Base-by-base conservation (phyloP, 2,329 filamentous ascomycete species). In the Stachybotrys chartarum region DNA sequence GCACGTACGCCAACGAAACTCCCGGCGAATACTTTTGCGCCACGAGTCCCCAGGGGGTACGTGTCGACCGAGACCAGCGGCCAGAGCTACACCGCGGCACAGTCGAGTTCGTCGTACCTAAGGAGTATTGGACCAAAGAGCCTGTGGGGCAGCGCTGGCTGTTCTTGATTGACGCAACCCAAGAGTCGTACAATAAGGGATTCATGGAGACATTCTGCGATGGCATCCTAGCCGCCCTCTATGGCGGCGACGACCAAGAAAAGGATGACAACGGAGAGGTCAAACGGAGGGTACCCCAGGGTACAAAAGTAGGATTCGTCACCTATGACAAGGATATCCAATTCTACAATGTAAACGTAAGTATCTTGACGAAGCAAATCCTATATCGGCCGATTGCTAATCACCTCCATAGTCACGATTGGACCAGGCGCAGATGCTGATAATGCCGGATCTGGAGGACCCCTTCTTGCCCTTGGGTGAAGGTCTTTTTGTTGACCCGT, bases 71-170 rank as follows among this genome's bases (percentile, higher is more conserved):
- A 51, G 83, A 92, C 67, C 88, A 95, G 68, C 82, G 94, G 53
- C 92, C 93, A 0, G 94, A 99, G 73, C 78, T 99, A 64, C 90
- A 87, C 64, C 83, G 90, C 55, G 94, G 94, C 44, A 97, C 94
- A 0, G 93, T 97, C 50, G 94, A 99, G 68, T 99, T 96, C 68
- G 80, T 94, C 57, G 95, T 99, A 14, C 94, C 94, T 16, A 97
- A 97, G 75, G 94, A 99, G 74, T 99, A 99, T 74, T 99, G 92
- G 90, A 93, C 91, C 30, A 94, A 93, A 70, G 88, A 95, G 68
- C 94, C 94, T 0, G 89, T 94, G 14, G 91, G 90, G 30, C 70
- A 97, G 64, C 85, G 87, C 57, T 96, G 88, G 83, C 76, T 99
- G 11, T 99, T 99, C 70, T 71, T 97, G 59, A 89, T 99, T 56